Evolutionary conservation across 2,329 filamentous ascomycete genomes (phyloP).

Genomic region (Tolypocladium sp.): DNA sequence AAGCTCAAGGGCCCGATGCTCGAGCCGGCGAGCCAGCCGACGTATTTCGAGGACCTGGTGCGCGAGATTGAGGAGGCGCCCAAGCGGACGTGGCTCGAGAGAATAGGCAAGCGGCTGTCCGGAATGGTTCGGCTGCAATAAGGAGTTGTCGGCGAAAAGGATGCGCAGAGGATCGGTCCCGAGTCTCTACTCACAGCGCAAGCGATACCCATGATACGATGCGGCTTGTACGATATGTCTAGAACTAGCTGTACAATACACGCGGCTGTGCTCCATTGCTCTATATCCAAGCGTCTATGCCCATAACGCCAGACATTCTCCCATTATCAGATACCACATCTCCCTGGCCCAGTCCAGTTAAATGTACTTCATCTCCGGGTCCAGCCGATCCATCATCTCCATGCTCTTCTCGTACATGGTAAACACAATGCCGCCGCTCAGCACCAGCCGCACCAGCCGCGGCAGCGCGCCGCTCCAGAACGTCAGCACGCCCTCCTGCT

Average conservation of each 20-base stretch:
- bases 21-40: conserved; percentile 52
- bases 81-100: conserved; percentile 42
- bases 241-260: not conserved
- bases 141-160: conserved; percentile 4
- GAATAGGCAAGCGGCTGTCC: conserved; percentile 43
- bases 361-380: conserved; percentile 79
- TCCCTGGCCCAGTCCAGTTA: conserved; percentile 24
- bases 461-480: conserved; percentile 94
- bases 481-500: conserved; percentile 79
- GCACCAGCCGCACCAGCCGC: conserved; percentile 69
- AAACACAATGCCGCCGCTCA: conserved; percentile 96
- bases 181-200: not conserved
- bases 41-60: conserved; percentile 52
- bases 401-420: conserved; percentile 98
- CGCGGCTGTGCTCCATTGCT: not conserved
- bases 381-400: conserved; percentile 69
- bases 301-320: not conserved
- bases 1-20: conserved; percentile 39
- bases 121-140: conserved; percentile 52
- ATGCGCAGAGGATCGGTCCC: not conserved
- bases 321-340: too few species aligned
- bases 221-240: not conserved
- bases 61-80: conserved; percentile 56
- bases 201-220: not conserved
- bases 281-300: not conserved